Evolutionary conservation across 257 asterid species (phyloP).

Genomic region (Fraxinus cuspidata): DNA sequence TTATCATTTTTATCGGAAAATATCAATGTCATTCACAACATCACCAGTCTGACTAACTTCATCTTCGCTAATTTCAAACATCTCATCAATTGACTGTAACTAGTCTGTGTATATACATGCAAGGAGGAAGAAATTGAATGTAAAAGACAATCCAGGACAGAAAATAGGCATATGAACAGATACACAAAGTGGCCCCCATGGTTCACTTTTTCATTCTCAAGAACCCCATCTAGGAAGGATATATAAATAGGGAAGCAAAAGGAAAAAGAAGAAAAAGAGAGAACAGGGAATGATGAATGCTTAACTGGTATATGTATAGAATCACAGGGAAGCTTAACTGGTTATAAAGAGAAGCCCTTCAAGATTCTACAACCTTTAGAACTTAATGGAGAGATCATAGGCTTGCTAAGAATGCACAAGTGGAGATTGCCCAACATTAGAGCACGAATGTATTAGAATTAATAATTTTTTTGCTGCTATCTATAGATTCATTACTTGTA

Average conservation of each 20-base stretch:
- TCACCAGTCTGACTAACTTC: neutral
- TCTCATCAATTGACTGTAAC: neutral
- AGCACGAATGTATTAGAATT: neutral
- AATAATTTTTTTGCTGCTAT: neutral
- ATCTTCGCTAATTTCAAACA: neutral
- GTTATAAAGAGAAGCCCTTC: neutral
- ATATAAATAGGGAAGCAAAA: neutral
- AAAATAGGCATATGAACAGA: neutral
- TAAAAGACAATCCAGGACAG: neutral
- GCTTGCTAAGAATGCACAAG: neutral
- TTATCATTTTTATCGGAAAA: neutral
- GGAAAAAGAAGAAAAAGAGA: neutral
- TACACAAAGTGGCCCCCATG: neutral
- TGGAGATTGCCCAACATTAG: neutral
- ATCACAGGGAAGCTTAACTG: neutral
- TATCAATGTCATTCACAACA: neutral
- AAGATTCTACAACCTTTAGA: neutral
- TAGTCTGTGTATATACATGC: neutral
- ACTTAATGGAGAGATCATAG: neutral
- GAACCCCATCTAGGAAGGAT: neutral
- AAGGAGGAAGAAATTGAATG: neutral
- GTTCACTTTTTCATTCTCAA: neutral
- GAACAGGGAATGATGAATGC: neutral
- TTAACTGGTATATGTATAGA: neutral
- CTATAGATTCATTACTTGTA: neutral